Base-by-base conservation (phyloP, 2,329 filamentous ascomycete genomes). In the Hyphodiscus sp. region DNA sequence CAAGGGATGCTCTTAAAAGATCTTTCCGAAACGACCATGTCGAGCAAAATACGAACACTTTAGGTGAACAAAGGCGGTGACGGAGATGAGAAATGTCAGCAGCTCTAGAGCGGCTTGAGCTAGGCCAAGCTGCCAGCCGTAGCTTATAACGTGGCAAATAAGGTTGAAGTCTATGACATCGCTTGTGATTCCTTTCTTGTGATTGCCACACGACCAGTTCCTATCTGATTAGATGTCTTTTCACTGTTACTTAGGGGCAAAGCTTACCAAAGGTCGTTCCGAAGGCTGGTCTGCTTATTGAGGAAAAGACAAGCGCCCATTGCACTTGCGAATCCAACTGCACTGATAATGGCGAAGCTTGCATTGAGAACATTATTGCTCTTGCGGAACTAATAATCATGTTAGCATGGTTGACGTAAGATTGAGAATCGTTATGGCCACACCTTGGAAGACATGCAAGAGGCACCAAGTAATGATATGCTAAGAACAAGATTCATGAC, bases 51-150 rank as follows among this genome's bases (percentile, higher is more conserved):
- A 56, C 10, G 51, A 50, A 30, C 58, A 63, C 44, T 59, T 61
- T 30, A 59, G 38, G 23, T 58, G 20, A 16, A 50, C 10, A 43
- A 59, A 62, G 11, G 56, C 58, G 7, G 33, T 38, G 20, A 59
- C 48, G n/a, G 57, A 58, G 8, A 61, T 45, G 5, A 60, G 16
- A 19, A 62, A 58, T 7, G 58, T 61, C 2, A 59, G 49, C 11
- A 61, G 50, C n/a, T 65, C 59, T 11, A 63, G 50, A 13, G 55
- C 58, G 6, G 58, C 59, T 23, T 61, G 60, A 9, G 58, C 50
- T 5, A 63, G 45, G 10, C 60, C 56, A 47, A 61, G 55, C 30
- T 58, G 61, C 62, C 59, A 63, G 11, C 57, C 56, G 19, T 58
- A 54, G 33, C 45, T 53, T 15, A 63, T 47, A 19, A 60, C 38